Evolutionary conservation across 1,139 yeast species (phyloP), one percentile per base, ranked within the genome.

Genomic region (Yamadazyma sp.): DNA sequence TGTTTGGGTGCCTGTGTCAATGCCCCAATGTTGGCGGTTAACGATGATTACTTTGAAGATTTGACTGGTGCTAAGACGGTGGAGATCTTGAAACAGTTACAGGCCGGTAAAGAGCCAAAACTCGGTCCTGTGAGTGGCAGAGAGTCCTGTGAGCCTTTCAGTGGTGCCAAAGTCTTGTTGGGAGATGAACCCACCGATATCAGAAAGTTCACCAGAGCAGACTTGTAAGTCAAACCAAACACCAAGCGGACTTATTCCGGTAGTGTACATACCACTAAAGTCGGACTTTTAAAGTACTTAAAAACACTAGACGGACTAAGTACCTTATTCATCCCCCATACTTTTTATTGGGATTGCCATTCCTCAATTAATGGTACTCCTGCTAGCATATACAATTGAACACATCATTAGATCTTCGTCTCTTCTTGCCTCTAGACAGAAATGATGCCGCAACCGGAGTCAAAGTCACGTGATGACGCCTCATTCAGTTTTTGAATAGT

Each of bases 1-100:
- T 87, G 96, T 64, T 78, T 86, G 43, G 96, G 96, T 43, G 96
- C 96, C 7, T 87, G 96, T 71, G 89, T 86, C 40, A 87, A 87
- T 62, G 96, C 86, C 12, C 96, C 96, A 42, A 86, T 87, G 88
- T 67, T 88, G 49, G 95, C 86, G 41, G 67, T 87, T 43, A 86
- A 86, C 61, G 95, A 87, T 63, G 90, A 85, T 59, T 87, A 71
- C 64, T 82, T 74, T 54, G 96, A 87, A 66, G 96, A 87, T 63
- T 75, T 87, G 65, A 82, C 92, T 29, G 74, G 82, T 13, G 82
- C 82, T 47, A 75, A 78, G 40, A 79, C 86, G 28, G 72, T 78
- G 27, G 73, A 75, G 39, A 61, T 87, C 39, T 74, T 87, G 58
- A 76, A 81, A 51, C 78, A 75, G 44, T 70, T 86, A 49, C 80